Percentiles rank a stretch among this genome's conserved stretches.
These are phyloP conservation scores for Rubus idaeus DNA, from an alignment of 306 rosid species.

Conservation along the genomic window DNA sequence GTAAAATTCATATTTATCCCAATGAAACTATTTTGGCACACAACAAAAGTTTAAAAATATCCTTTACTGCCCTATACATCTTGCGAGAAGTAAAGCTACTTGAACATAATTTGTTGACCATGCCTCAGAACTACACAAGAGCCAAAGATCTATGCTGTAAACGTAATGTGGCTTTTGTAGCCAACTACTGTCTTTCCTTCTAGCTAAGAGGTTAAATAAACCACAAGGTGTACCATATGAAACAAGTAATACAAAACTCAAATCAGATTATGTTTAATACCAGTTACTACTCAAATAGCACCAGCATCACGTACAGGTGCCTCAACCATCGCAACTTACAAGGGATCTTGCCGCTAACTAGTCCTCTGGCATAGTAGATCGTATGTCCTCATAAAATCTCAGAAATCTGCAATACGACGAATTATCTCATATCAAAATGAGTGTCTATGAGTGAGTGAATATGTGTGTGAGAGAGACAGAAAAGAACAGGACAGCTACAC, in stretches of 20 bases:
- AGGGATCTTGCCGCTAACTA: constrained; percentile 28
- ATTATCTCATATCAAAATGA: constrained; percentile 11
- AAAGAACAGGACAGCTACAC: not conserved
- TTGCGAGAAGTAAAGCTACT: not conserved
- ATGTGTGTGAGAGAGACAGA: not conserved
- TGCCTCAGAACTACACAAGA: not conserved
- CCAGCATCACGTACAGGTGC: constrained; percentile 20
- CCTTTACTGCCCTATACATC: not conserved
- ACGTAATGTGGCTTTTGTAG: not conserved
- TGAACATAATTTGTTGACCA: not conserved
- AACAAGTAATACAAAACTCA: not conserved
- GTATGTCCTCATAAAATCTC: constrained; percentile 63
- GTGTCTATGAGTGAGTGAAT: not conserved
- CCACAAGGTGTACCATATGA: not conserved
- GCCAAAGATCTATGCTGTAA: not conserved
- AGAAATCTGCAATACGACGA: constrained; percentile 63
- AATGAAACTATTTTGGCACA: not conserved
- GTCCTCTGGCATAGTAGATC: constrained; percentile 26
- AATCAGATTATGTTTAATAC: not conserved
- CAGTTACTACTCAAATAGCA: constrained; percentile 16
- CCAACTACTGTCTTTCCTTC: not conserved
- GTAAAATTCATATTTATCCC: not conserved
- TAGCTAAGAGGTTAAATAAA: not conserved
- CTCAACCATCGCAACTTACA: constrained; percentile 21
- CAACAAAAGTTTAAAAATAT: not conserved